A percentile compares a stretch with the other conserved stretches of the same genome.
Evolutionary conservation across 1,139 yeast genomes (phyloP).

Genomic region (Hyphopichia burtonii): DNA sequence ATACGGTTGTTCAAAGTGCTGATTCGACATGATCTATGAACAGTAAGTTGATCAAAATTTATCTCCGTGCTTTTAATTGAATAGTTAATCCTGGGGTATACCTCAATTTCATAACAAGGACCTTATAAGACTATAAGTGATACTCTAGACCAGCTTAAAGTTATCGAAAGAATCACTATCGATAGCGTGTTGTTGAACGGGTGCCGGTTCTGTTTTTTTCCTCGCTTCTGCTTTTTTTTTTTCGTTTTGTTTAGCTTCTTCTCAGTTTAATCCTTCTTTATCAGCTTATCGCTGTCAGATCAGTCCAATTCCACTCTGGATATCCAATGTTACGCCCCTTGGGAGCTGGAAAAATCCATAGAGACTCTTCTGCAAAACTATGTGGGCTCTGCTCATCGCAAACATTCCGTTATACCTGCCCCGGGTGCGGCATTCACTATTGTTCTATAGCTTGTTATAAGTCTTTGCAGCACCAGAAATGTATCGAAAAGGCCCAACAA

Average conservation of each 20-base stretch:
- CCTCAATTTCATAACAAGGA: too few relatives aligned
- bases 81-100: too few relatives aligned
- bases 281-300: too few relatives aligned
- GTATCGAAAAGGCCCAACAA: conserved; percentile 7
- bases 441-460: conserved; percentile 9
- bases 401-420: conserved; percentile 7
- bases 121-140: too few relatives aligned
- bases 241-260: too few relatives aligned
- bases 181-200: too few relatives aligned
- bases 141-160: too few relatives aligned
- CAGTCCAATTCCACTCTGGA: too few relatives aligned
- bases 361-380: neutral
- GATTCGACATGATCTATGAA: neutral
- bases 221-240: too few relatives aligned
- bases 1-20: conserved; percentile 5
- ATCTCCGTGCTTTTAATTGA: neutral
- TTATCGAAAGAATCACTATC: too few relatives aligned
- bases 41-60: neutral
- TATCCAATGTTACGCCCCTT: neutral
- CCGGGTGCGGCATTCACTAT: conserved; percentile 7
- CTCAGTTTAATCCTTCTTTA: too few relatives aligned
- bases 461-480: conserved; percentile 6
- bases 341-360: neutral
- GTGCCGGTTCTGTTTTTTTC: too few relatives aligned
- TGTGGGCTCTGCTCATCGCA: conserved; percentile 5